These are phyloP conservation scores for Cinnamomum micranthum DNA, from an alignment of 164 flowering plant species.

Conservation along the genomic window DNA sequence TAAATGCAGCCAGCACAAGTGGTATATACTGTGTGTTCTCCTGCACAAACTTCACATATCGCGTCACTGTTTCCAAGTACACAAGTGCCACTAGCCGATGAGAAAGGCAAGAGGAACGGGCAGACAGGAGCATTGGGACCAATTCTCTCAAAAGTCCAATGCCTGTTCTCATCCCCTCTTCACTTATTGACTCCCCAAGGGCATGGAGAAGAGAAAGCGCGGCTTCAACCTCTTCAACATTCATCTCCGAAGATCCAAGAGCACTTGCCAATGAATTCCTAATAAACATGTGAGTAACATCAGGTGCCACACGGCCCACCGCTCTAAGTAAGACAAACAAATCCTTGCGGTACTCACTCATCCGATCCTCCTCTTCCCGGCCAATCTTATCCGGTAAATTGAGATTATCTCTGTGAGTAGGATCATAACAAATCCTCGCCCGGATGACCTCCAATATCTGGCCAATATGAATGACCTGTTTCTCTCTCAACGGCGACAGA, in stretches of 20 bases:
- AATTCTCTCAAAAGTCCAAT: slow-evolving; percentile 68
- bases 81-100: slow-evolving; percentile 86
- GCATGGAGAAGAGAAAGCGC: slow-evolving; percentile 87
- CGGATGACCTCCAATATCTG: slow-evolving; percentile 89
- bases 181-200: slow-evolving; percentile 80
- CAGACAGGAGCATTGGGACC: slow-evolving; percentile 74
- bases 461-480: slow-evolving; percentile 62
- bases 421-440: slow-evolving; percentile 66
- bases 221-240: slow-evolving; percentile 93
- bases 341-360: slow-evolving; percentile 84
- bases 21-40: slow-evolving; percentile 77
- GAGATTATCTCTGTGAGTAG: slow-evolving; percentile 63
- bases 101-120: slow-evolving; percentile 77
- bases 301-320: slow-evolving; percentile 92
- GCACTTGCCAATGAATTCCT: slow-evolving; percentile 65
- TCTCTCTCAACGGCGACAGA: slow-evolving; percentile 62
- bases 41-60: slow-evolving; percentile 77
- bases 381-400: slow-evolving; percentile 80
- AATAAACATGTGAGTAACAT: slow-evolving; percentile 73
- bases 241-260: slow-evolving; percentile 51
- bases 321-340: slow-evolving; percentile 74
- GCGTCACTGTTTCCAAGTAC: slow-evolving; percentile 78
- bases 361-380: slow-evolving; percentile 86
- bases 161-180: slow-evolving; percentile 67
- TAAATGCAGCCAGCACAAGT: slow-evolving; percentile 67